Evolutionary conservation across 1,139 yeast genomes (phyloP), one percentile per base, ranked within the genome.

Genomic region (Kazachstania sp.): DNA sequence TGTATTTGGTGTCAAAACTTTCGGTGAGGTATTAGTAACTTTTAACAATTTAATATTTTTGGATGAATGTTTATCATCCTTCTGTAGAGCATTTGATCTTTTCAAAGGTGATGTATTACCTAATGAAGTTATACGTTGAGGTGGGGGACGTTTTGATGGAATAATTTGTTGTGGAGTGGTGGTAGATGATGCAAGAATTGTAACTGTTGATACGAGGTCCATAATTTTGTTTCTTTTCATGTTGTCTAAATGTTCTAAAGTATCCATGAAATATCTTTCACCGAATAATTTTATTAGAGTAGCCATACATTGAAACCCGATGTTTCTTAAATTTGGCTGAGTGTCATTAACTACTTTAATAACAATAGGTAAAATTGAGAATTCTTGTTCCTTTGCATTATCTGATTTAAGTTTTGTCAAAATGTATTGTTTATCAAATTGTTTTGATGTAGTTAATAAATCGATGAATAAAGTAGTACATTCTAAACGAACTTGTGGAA

Each of bases 401-500:
- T 76, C 71, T 65, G 51, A 84, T 87, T 2, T 68, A 23, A 51
- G 35, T 36, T 37, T 45, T 8, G 31, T 36, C 3, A 37, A 23
- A 42, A 41, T 4, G 26, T 19, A 13, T 13, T 16, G 29, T 12
- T 29, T 34, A 30, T 37, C 39, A 29, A 39, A 55, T 4, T 71
- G 61, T 7, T 69, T 67, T 1, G 57, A 55, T 15, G 72, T 68
- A 23, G 74, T 70, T 52, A 92, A 70, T 57, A 94, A 79, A 56
- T 86, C 73, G 39, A 77, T 78, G 39, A 90, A 68, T 57, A 74
- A 86, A 54, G 74, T 76, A 8, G 85, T 76, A 15, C 84, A 68
- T 45, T 88, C 86, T 43, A 84, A 75, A 59, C 83, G 83, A 34
- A 87, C 79, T 57, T 82, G 94, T 0, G 98, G 97, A 0, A 87